These are phyloP conservation scores for Camelina sativa DNA, from an alignment of 345 rosid genomes.

Conservation along the genomic window DNA sequence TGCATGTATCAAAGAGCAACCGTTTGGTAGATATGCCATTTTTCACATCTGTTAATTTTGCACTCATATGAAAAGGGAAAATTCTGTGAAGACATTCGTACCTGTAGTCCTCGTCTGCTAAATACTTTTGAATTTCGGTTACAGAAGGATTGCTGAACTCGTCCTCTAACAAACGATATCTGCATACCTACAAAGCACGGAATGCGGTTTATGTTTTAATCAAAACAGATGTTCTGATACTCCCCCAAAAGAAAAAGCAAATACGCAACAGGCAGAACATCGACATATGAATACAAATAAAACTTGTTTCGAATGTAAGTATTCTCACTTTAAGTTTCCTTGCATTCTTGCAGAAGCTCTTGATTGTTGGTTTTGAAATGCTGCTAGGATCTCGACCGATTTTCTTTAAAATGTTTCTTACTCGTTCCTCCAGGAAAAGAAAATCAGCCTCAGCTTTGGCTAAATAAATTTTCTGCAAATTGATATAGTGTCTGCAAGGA, in stretches of 20 bases:
- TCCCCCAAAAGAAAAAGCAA: conserved; percentile 18
- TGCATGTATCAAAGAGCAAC: background rate
- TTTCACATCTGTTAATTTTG: conserved; percentile 21
- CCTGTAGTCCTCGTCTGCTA: conserved; percentile 89
- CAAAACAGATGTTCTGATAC: conserved; percentile 24
- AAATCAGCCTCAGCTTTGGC: conserved; percentile 95
- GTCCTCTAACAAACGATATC: conserved; percentile 75
- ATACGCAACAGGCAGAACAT: conserved; percentile 1
- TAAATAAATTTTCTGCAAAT: conserved; percentile 85
- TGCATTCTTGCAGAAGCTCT: conserved; percentile 84
- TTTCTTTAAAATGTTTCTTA: conserved; percentile 64
- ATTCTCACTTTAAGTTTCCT: conserved; percentile 81
- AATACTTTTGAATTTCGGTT: conserved; percentile 71
- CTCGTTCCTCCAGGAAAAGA: conserved; percentile 70
- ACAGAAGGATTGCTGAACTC: conserved; percentile 79
- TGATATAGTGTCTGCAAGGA: conserved; percentile 74
- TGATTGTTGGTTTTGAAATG: conserved; percentile 69
- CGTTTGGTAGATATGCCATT: conserved; percentile 4
- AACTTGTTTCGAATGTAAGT: conserved; percentile 12
- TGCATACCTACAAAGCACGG: conserved; percentile 66
- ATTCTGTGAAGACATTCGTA: conserved; percentile 33
- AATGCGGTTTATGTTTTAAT: conserved; percentile 9
- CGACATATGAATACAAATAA: background rate
- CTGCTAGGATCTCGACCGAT: conserved; percentile 73
- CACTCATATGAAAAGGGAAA: conserved; percentile 7